A percentile compares a stretch with the other conserved stretches of the same genome.
Conservation (phyloP, 768 basidiomycete genomes). For the Hygrocybe punicea region DNA sequence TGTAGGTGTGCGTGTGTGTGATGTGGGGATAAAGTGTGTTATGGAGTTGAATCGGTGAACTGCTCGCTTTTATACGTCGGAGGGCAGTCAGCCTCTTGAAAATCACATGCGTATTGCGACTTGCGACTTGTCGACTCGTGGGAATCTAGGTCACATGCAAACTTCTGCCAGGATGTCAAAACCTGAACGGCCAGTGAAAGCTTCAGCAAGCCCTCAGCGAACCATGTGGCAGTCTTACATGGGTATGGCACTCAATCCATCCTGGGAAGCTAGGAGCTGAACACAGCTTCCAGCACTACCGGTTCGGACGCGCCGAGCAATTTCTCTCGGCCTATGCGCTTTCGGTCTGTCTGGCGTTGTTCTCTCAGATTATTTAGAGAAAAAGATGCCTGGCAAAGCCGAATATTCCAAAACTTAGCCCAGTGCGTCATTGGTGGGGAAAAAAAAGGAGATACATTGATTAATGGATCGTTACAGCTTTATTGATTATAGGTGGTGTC, state of each 20-base stretch:
- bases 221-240: conserved; percentile 46
- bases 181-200: background rate
- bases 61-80: too few species aligned
- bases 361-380: conserved; percentile 52
- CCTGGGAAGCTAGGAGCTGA: background rate
- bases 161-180: too few species aligned
- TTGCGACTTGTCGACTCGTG: too few species aligned
- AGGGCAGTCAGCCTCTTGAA: too few species aligned
- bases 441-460: background rate
- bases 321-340: conserved; percentile 48
- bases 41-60: too few species aligned
- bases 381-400: conserved; percentile 27
- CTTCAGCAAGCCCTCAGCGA: conserved; percentile 9
- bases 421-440: background rate
- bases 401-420: conserved; percentile 9
- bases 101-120: too few species aligned
- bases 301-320: conserved; percentile 47
- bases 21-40: too few species aligned
- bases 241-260: conserved; percentile 22
- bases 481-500: too few species aligned
- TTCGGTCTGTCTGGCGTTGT: conserved; percentile 47
- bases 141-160: too few species aligned
- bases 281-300: conserved; percentile 43
- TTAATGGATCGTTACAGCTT: too few species aligned
- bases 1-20: too few species aligned